Evolutionary conservation across 1,139 yeast species (phyloP), one percentile per base, ranked within the genome.

Genomic region (Yamadazyma spencermartinsiae): DNA sequence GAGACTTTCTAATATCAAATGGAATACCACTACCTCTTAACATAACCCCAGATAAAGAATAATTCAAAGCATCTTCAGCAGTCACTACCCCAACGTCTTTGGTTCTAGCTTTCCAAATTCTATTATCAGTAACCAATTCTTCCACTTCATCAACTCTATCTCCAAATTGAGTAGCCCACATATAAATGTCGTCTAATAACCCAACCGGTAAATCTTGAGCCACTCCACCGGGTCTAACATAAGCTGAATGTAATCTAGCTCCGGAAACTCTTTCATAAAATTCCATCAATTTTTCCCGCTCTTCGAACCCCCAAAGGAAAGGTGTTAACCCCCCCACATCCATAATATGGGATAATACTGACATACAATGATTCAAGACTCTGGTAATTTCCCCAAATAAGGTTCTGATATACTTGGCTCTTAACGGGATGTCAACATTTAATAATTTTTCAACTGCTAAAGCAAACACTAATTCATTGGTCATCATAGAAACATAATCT

Each of bases 161-260:
- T 60, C 95, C 96, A 53, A 87, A 87, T 71, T 87, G 96, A 27
- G 96, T 87, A 41, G 95, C 95, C 96, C 96, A 87, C 92, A 86
- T 86, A 68, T 85, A 87, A 54, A 87, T 87, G 60, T 87, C 96
- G 63, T 87, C 96, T 54, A 87, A 75, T 57, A 87, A 65, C 37
- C 96, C 96, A 26, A 79, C 82, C 20, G 96, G 96, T 51, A 87
- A 67, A 64, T 87, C 96, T 65, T 86, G 95, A 16, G 94, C 69
- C 24, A 87, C 96, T 57, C 96, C 96, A 58, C 96, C 96, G 39
- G 96, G 96, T 68, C 96, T 80, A 44, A 85, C 82, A 55, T 87
- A 87, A 34, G 95, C 95, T 34, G 88, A 74, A 67, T 87, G 96
- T 61, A 87, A 75, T 67, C 96, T 81, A 25, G 96, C 95, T 50